Conservation (phyloP, 768 basidiomycete genomes). For the Xerocomus spinulosus region DNA sequence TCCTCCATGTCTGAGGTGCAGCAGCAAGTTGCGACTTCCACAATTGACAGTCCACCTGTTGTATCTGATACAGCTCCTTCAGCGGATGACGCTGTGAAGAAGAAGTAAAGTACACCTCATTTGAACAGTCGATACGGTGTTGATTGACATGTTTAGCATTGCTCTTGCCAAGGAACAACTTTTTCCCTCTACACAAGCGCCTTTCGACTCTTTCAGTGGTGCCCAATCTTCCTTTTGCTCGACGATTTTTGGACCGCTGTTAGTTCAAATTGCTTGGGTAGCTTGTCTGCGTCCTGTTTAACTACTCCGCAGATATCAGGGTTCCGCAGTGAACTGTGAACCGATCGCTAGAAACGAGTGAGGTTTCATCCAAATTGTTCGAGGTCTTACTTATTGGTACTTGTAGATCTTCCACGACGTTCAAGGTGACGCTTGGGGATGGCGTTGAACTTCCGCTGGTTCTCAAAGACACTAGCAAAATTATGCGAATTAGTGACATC, state of each 20-base stretch:
- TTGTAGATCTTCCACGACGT: slow-evolving; percentile 27
- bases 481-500: slow-evolving; percentile 35
- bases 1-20: neutral
- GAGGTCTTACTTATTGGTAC: slow-evolving; percentile 1
- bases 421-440: slow-evolving; percentile 49
- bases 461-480: slow-evolving; percentile 38
- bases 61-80: slow-evolving; percentile 4
- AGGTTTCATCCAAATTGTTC: slow-evolving; percentile 5
- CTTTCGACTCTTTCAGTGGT: slow-evolving; percentile 18
- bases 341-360: slow-evolving; percentile 15
- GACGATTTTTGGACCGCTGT: slow-evolving; percentile 71
- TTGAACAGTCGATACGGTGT: neutral
- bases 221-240: slow-evolving; percentile 39
- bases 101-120: slow-evolving; percentile 15
- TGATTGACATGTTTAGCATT: slow-evolving; percentile 30
- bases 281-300: slow-evolving; percentile 2
- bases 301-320: slow-evolving; percentile 23
- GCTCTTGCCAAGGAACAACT: slow-evolving; percentile 41
- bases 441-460: slow-evolving; percentile 47
- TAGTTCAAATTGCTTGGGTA: slow-evolving; percentile 24
- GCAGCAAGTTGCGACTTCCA: slow-evolving; percentile 12
- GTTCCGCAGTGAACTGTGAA: slow-evolving; percentile 3
- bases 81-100: slow-evolving; percentile 23
- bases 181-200: slow-evolving; percentile 38
- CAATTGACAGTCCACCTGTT: slow-evolving; percentile 2